Evolutionary conservation across 306 rosid species (phyloP), one percentile per base, ranked within the genome.

Genomic region (Trichosanthes truncata): DNA sequence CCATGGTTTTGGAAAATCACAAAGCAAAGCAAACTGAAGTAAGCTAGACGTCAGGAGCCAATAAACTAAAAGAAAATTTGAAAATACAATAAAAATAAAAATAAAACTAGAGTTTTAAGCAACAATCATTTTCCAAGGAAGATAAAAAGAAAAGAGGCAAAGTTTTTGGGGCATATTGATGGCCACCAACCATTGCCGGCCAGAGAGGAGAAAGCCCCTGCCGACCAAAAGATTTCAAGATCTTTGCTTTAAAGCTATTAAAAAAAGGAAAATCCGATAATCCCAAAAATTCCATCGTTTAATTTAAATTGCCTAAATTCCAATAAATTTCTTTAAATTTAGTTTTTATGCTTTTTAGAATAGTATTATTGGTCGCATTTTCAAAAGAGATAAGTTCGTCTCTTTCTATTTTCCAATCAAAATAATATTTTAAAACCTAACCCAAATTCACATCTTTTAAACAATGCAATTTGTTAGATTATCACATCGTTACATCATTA

Each of bases 101-200:
- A 51, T 14, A 51, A 0, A 5, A 48, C 5, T 48, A 48, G n/a
- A 51, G 76, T 72, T 21, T 46, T 43, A 72, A 46, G 57, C 13
- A 46, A 48, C 41, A 46, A 73, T 73, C 13, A 73, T 73, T 15
- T 14, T 73, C 38, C 6, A 46, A 73, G 77, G 59, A 48, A 73
- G 77, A 48, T 73, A 48, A 73, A 73, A 68, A 6, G 59, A 45
- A 73, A 48, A 73, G 23, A 73, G 43, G 59, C 21, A 71, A 71
- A 71, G 77, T 45, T 45, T 69, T 73, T 48, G 40, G 59, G 40
- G 78, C 8, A 71, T 48, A 48, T 73, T 73, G 59, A 73, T 73
- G 25, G 78, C 78, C 78, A 73, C 78, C 78, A 73, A 29, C 6
- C 57, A 25, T 73, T 73, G 78, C 78, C 78, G 78, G 78, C 78